Evolutionary conservation across 805 yeast genomes (phyloP).

Genomic region (Blastobotrys robertii): DNA sequence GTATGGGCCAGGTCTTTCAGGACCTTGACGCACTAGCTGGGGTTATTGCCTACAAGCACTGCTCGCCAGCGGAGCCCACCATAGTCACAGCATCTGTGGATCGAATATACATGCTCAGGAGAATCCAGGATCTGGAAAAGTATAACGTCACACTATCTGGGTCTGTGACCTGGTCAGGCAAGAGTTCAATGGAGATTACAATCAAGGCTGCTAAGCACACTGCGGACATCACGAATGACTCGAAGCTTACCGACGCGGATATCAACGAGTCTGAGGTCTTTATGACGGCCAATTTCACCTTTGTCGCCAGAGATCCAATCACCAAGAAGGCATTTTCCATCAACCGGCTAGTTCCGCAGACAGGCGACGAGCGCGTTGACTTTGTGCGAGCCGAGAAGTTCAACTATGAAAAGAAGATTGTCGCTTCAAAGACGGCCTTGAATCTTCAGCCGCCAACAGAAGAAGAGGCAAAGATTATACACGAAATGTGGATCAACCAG

Average conservation of each 20-base stretch:
- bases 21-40: constrained; percentile 93
- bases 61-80: constrained; percentile 92
- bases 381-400: constrained; percentile 83
- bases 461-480: constrained; percentile 65
- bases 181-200: constrained; percentile 90
- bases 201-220: constrained; percentile 78
- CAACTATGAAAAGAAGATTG: constrained; percentile 74
- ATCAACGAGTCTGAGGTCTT: constrained; percentile 62
- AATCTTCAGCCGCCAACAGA: constrained; percentile 58
- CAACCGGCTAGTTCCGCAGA: constrained; percentile 65
- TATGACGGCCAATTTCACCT: constrained; percentile 84
- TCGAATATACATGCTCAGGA: constrained; percentile 76
- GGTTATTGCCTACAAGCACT: constrained; percentile 83
- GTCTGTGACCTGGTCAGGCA: constrained; percentile 89
- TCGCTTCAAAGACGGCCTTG: constrained; percentile 55
- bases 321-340: constrained; percentile 87
- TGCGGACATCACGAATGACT: constrained; percentile 40
- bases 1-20: constrained; percentile 90
- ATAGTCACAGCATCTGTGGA: constrained; percentile 95
- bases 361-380: constrained; percentile 70
- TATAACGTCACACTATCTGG: constrained; percentile 81
- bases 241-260: constrained; percentile 40
- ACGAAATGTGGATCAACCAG: constrained; percentile 55
- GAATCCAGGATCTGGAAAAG: constrained; percentile 65
- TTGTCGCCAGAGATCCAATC: constrained; percentile 89